phyloP scores from a whole-genome alignment of 805 yeast genomes.

The Candida montana region DNA sequence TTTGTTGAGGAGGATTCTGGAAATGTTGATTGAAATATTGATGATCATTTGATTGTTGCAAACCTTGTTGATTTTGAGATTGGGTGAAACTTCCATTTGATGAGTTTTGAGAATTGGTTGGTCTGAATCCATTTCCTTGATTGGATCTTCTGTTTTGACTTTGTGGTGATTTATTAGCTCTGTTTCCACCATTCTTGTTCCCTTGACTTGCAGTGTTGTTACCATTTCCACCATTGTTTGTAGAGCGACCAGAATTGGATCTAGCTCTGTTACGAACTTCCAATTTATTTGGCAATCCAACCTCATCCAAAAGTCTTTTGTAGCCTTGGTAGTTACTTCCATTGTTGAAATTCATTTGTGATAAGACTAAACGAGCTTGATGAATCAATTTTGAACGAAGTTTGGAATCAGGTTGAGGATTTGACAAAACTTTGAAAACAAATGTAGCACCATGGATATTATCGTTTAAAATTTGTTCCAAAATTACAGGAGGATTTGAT shows the following conservation, averaged over 20 bases:
- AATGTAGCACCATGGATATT: constrained; percentile 68
- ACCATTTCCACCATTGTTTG: constrained; percentile 4
- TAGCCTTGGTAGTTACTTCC: constrained; percentile 51
- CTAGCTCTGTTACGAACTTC: constrained; percentile 20
- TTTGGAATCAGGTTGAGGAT: constrained; percentile 57
- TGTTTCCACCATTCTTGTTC: constrained; percentile 1
- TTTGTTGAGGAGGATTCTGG: constrained; percentile 1
- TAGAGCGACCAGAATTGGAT: constrained; percentile 17
- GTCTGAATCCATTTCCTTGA: constrained; percentile 8
- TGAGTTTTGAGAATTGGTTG: not conserved
- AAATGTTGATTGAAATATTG: not conserved
- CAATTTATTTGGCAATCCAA: constrained; percentile 47
- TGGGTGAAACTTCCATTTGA: not conserved
- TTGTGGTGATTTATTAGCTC: constrained; percentile 20
- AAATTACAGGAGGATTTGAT: constrained; percentile 37
- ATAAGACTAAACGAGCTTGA: constrained; percentile 58
- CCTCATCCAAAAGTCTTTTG: constrained; percentile 86
- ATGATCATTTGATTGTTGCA: constrained; percentile 1
- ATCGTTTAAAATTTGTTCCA: constrained; percentile 62
- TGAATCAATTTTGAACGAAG: constrained; percentile 51
- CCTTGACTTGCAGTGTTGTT: not conserved
- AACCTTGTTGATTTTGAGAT: not conserved
- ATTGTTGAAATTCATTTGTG: constrained; percentile 49
- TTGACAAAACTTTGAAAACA: constrained; percentile 70
- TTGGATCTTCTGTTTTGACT: constrained; percentile 11